phyloP scores from a whole-genome alignment of 805 yeast species.

The Hanseniaspora jakobsenii region DNA sequence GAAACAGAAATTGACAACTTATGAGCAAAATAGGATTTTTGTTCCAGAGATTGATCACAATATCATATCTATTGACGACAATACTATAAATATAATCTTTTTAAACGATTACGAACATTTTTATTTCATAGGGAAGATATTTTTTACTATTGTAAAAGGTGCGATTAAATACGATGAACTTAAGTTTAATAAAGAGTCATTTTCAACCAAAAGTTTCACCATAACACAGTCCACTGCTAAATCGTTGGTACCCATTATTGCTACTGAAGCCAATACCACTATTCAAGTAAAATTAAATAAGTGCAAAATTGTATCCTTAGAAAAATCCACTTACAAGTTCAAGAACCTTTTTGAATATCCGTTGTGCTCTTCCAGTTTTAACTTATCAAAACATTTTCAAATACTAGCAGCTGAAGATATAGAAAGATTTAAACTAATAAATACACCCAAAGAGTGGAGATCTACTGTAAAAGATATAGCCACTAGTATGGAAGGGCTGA shows the following conservation, averaged over 20 bases:
- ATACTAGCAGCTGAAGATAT: background rate
- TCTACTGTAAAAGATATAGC: no score
- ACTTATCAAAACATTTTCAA: constrained; percentile 1
- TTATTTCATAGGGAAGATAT: background rate
- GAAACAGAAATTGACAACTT: no score
- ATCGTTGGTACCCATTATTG: background rate
- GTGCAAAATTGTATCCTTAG: background rate
- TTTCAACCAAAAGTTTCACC: background rate
- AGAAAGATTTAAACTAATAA: background rate
- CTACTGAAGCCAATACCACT: background rate
- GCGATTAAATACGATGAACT: background rate
- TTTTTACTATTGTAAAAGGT: background rate
- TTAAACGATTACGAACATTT: background rate
- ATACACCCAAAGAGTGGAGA: background rate
- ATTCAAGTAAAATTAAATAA: background rate
- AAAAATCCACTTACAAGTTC: background rate
- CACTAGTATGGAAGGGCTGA: background rate
- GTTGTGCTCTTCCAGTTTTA: background rate
- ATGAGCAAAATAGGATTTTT: background rate
- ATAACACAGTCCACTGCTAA: constrained; percentile 12
- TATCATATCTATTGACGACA: background rate
- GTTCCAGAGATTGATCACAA: background rate
- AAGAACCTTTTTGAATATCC: background rate
- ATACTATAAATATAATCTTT: background rate
- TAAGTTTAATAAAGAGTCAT: background rate